Conservation (phyloP, 306 rosid species). For the Casuarina glauca region DNA sequence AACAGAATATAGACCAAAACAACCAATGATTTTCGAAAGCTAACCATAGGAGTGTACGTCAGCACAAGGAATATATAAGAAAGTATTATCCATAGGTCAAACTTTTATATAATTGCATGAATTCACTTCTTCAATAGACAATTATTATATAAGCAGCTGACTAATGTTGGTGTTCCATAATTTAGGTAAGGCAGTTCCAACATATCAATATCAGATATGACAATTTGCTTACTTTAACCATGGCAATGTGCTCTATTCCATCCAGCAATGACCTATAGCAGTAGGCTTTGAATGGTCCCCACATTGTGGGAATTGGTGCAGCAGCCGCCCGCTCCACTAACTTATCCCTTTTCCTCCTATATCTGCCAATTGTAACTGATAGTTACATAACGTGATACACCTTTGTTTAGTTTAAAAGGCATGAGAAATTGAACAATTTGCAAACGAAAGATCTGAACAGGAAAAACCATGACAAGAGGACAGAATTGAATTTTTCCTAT, state of each 20-base stretch:
- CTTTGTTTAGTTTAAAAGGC: background rate
- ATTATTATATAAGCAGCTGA: background rate
- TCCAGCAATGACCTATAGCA: conserved; percentile 59
- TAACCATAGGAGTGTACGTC: background rate
- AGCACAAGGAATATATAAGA: too few species aligned
- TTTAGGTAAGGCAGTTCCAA: conserved; percentile 1
- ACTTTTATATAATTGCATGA: background rate
- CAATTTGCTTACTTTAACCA: conserved; percentile 65
- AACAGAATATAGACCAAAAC: background rate
- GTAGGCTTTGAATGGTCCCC: conserved; percentile 72
- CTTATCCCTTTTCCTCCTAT: conserved; percentile 66
- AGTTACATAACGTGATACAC: background rate
- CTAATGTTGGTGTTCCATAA: background rate
- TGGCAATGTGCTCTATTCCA: conserved; percentile 77
- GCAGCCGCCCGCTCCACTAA: conserved; percentile 46
- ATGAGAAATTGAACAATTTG: background rate
- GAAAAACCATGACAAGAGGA: background rate
- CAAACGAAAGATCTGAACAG: background rate
- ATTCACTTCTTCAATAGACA: conserved; percentile 6
- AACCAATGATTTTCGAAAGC: background rate
- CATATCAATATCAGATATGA: background rate
- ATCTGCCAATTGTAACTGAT: conserved; percentile 44
- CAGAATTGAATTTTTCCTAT: background rate
- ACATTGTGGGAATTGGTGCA: conserved; percentile 61
- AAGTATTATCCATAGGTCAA: background rate